Base-by-base conservation (phyloP, 2,329 filamentous ascomycete species). In the Alternaria sp. region DNA sequence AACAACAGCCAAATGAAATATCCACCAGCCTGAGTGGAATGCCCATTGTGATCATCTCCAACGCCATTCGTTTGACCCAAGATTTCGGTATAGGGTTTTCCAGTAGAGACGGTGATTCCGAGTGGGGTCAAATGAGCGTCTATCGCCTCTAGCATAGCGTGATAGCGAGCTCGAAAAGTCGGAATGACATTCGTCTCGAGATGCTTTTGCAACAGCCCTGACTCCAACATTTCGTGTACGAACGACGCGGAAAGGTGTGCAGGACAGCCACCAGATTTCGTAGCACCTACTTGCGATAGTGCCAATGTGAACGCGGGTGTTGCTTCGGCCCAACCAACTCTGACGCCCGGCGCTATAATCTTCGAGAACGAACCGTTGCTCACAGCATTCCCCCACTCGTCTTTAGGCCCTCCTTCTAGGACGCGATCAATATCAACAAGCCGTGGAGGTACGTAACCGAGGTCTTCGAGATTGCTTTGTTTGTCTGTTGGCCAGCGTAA, bases 351-450 rank as follows among this genome's bases (percentile, higher is more conserved):
- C 16, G 64, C 64, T 34, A 65, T 65, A 34, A 66, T 87, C 78
- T 97, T 97, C 76, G 88, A 91, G 78, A 97, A 97, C 3, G 89
- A 92, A n/a, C 91, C 92, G 75, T 97, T 97, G 74, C 90, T 93
- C 34, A 94, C 81, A 5, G 87, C 85, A 75, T 97, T 88, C 14
- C 93, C 92, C 75, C 93, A 95, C 28, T 81, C 81, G 71, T 86
- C 82, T 54, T 78, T 49, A 75, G 84, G 14, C 18, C 83, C 83
- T 1, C 84, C 86, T 12, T 88, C 87, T 9, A 93, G 80, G 12
- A 84, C 81, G 10, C 86, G 81, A 76, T 96, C 92, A 54, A 96
- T 81, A 73, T 95, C 92, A n/a, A 91, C 86, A 1, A 96, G 81
- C 1, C 92, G 86, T 0, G 92, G 91, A 5, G 92, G 67, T 25